A percentile compares a stretch with the other conserved stretches of the same genome.
Evolutionary conservation across 768 basidiomycete species (phyloP).

Genomic region (Hortiboletus campestris): DNA sequence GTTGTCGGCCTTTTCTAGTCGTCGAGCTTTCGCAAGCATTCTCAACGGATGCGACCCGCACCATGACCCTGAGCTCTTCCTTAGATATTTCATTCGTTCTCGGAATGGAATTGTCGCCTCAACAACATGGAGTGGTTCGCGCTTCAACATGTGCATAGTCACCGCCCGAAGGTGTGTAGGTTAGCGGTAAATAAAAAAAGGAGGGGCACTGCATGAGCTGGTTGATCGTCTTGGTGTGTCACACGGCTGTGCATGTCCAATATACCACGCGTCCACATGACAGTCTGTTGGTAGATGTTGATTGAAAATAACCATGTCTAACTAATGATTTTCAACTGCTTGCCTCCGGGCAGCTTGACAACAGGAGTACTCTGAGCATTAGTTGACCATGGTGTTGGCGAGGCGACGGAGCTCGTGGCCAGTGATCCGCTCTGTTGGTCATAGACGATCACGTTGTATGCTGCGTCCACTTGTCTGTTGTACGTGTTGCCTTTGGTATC

Average conservation of each 20-base stretch:
- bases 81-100: conserved; percentile 18
- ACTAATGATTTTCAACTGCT: conserved; percentile 1
- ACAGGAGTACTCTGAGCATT: conserved; percentile 2
- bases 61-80: conserved; percentile 14
- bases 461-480: conserved; percentile 56
- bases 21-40: conserved; percentile 5
- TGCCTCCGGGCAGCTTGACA: conserved; percentile 39
- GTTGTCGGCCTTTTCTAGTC: conserved; percentile 82
- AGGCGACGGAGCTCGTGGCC: conserved; percentile 19
- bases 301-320: neutral
- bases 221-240: neutral
- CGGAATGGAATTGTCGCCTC: conserved; percentile 3
- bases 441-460: conserved; percentile 57
- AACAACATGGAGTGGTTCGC: conserved; percentile 36
- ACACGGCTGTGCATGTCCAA: conserved; percentile 3
- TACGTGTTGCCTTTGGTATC: conserved; percentile 65
- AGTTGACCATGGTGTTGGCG: conserved; percentile 1
- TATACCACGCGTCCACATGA: conserved; percentile 8
- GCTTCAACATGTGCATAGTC: conserved; percentile 40
- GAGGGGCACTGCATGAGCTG: neutral
- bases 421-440: conserved; percentile 57
- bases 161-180: conserved; percentile 12
- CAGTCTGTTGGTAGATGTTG: neutral
- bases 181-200: conserved; percentile 6
- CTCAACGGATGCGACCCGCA: conserved; percentile 17